Conservation (phyloP, 108 stramenopile species). For the Cylindrotheca closterium region DNA sequence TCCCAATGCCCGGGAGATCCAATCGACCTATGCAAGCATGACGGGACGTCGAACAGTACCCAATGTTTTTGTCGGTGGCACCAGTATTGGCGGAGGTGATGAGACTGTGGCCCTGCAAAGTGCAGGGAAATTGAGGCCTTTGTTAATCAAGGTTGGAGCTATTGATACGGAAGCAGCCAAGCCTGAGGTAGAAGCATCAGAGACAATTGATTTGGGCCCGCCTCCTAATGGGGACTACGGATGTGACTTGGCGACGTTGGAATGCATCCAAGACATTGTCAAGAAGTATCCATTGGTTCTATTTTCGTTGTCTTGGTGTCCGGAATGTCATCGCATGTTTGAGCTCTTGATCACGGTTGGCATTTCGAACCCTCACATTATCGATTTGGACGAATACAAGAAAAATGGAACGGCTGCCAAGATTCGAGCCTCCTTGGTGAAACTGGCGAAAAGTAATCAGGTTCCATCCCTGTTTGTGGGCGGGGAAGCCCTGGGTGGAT, state of each 20-base stretch:
- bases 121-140: slow-evolving; percentile 18
- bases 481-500: slow-evolving; percentile 66
- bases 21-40: slow-evolving; percentile 52
- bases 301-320: slow-evolving; percentile 79
- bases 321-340: slow-evolving; percentile 47
- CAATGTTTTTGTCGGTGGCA: slow-evolving; percentile 87
- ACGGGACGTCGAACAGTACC: slow-evolving; percentile 91
- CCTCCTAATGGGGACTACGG: slow-evolving; percentile 6
- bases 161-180: neutral
- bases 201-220: neutral
- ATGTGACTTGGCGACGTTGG: slow-evolving; percentile 48
- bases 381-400: slow-evolving; percentile 56
- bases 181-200: neutral
- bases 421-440: slow-evolving; percentile 52
- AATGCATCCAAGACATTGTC: slow-evolving; percentile 51
- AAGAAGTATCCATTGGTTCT: slow-evolving; percentile 65
- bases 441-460: slow-evolving; percentile 44
- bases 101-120: slow-evolving; percentile 49
- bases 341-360: slow-evolving; percentile 44
- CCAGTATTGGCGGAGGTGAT: slow-evolving; percentile 81
- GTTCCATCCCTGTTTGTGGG: slow-evolving; percentile 75
- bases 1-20: slow-evolving; percentile 42
- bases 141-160: slow-evolving; percentile 20
- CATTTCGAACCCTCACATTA: slow-evolving; percentile 28
- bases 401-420: slow-evolving; percentile 12